Conservation (phyloP, 257 asterid genomes). For the Lithospermum erythrorhizon region DNA sequence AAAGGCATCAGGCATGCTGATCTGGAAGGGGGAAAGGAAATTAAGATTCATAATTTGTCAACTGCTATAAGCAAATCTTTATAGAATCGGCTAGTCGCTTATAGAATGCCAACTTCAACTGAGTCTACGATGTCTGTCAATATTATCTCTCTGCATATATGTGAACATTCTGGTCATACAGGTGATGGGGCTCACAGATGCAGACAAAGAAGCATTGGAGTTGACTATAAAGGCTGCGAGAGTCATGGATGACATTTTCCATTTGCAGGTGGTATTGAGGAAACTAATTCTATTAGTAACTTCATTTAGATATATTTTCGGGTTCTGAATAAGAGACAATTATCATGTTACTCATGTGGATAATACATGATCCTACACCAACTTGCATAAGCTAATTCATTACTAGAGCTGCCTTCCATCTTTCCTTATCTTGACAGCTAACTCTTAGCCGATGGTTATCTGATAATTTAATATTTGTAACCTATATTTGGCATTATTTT, state of each 20-base stretch:
- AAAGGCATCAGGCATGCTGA: too few species aligned
- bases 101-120: background rate
- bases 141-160: background rate
- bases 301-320: too few species aligned
- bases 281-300: background rate
- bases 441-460: too few species aligned
- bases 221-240: conserved; percentile 64
- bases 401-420: too few species aligned
- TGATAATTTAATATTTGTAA: too few species aligned
- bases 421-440: too few species aligned
- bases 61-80: background rate
- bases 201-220: conserved; percentile 60
- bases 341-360: too few species aligned
- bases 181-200: conserved; percentile 60
- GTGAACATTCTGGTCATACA: conserved; percentile 20
- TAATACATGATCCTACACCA: too few species aligned
- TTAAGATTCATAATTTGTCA: background rate
- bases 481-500: too few species aligned
- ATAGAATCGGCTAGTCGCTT: background rate
- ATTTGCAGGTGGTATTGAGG: conserved; percentile 50
- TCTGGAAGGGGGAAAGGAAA: background rate
- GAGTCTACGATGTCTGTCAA: background rate
- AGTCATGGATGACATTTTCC: conserved; percentile 67
- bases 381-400: too few species aligned
- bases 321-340: too few species aligned